Base-by-base conservation (phyloP, 805 yeast genomes). In the Suhomyces xylopsoci region DNA sequence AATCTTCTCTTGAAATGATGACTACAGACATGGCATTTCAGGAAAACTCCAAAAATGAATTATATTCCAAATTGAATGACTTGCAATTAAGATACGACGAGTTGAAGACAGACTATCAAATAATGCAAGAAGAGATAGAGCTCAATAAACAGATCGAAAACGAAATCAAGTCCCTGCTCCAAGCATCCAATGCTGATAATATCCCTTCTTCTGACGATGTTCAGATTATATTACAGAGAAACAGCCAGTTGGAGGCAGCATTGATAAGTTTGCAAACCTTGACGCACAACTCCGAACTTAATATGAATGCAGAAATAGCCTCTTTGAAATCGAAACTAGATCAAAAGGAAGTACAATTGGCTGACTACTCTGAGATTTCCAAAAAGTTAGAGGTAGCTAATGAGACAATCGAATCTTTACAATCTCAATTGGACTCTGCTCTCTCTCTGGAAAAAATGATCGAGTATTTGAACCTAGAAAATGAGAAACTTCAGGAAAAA, bases 21-120 rank as follows among this genome's bases (percentile, higher is more conserved):
- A 44, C 61, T 1, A 71, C 80, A 0, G 88, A 84, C 43, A 74
- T 77, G 45, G 83, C 76, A 32, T 69, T 69, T 34, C 55, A 78
- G 4, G 64, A 63, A 5, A 72, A 70, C 5, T 64, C 69, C n/a
- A 73, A 70, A 45, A 64, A 62, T 5, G 54, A 58, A 2, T 56
- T 81, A 28, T 53, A 53, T 2, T 48, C 45, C 1, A 70, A 69
- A 47, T 54, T 73, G 15, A 53, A 52, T 4, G 42, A 49, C 3
- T 51, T 79, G 9, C 62, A 67, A 34, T 32, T 43, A 10, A 64
- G 71, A 38, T 74, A 74, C 51, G 62, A 62, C 2, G 60, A 57
- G 5, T 57, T 78, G 24, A 49, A 61, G 9, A 56, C 60, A 0
- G 78, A 78, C 30, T 60, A 69, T 24, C 63, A 62, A 17, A 54